Percentiles rank a stretch among this genome's conserved stretches.
phyloP scores from a whole-genome alignment of 2,329 filamentous ascomycete genomes.

The Hypoxylon sp. region DNA sequence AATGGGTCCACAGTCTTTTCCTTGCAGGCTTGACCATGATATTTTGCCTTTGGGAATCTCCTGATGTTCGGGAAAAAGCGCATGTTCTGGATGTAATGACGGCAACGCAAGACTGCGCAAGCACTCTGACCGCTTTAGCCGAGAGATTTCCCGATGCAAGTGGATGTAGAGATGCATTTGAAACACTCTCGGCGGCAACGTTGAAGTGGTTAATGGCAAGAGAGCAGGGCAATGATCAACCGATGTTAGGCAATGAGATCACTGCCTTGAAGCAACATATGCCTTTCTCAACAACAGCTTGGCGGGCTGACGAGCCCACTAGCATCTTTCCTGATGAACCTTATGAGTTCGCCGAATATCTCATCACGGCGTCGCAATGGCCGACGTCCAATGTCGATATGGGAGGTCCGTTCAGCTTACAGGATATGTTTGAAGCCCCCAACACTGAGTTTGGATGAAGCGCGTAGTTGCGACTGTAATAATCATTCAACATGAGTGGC shows the following conservation, averaged over 20 bases:
- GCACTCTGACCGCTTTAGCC: constrained; percentile 53
- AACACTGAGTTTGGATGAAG: constrained; percentile 16
- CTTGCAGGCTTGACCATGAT: constrained; percentile 54
- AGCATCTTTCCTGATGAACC: constrained; percentile 42
- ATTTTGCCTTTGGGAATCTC: constrained; percentile 55
- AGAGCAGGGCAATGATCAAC: constrained; percentile 22
- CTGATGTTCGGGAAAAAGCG: constrained; percentile 50
- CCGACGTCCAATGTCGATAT: constrained; percentile 23
- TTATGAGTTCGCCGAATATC: constrained; percentile 41
- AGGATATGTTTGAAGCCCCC: constrained; percentile 29
- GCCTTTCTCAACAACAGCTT: constrained; percentile 35
- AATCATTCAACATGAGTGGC: background rate
- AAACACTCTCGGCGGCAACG: constrained; percentile 52
- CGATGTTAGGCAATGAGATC: constrained; percentile 36
- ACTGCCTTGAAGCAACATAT: constrained; percentile 36
- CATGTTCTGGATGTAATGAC: constrained; percentile 46
- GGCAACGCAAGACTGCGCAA: constrained; percentile 53
- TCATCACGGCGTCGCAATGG: constrained; percentile 41
- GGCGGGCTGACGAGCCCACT: constrained; percentile 35
- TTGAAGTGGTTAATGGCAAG: constrained; percentile 48
- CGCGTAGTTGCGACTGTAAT: background rate
- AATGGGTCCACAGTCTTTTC: constrained; percentile 54
- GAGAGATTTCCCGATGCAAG: constrained; percentile 54
- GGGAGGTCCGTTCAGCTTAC: constrained; percentile 20
- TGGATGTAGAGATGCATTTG: constrained; percentile 53